Conservation (phyloP, 2,329 filamentous ascomycete species). For the Paecilomyces dactylethromorphus region DNA sequence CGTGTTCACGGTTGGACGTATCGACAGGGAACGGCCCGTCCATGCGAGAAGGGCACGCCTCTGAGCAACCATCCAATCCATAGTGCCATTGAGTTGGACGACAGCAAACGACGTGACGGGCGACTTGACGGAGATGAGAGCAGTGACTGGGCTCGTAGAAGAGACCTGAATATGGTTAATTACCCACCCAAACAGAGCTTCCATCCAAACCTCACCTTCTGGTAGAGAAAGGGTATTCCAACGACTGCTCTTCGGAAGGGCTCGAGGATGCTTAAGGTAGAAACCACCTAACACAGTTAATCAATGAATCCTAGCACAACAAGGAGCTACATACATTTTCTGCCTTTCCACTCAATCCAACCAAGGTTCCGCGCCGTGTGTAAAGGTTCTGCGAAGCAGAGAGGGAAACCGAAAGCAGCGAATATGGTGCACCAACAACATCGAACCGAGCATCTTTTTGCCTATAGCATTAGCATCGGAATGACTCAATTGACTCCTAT, state of each 20-base stretch:
- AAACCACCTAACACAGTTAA: conserved; percentile 61
- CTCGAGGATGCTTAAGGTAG: conserved; percentile 78
- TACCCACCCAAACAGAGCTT: background rate
- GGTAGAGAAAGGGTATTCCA: conserved; percentile 92
- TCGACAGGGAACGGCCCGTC: conserved; percentile 79
- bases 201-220: conserved; percentile 43
- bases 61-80: conserved; percentile 92
- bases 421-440: conserved; percentile 85
- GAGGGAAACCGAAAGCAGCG: conserved; percentile 84
- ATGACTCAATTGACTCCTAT: background rate
- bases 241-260: conserved; percentile 73
- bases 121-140: conserved; percentile 81
- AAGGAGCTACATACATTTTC: conserved; percentile 63
- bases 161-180: conserved; percentile 53
- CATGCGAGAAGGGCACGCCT: conserved; percentile 86
- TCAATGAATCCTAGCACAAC: background rate
- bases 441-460: conserved; percentile 83
- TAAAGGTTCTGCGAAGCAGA: conserved; percentile 92
- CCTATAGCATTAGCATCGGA: background rate
- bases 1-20: conserved; percentile 69
- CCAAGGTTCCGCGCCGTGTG: conserved; percentile 83
- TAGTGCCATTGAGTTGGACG: conserved; percentile 82
- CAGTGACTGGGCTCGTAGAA: conserved; percentile 80
- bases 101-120: conserved; percentile 80
- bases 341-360: conserved; percentile 81